A percentile compares a stretch with the other conserved stretches of the same genome.
These are phyloP conservation scores for Brassica balearica DNA, from an alignment of 441 rosid genomes.

Conservation along the genomic window DNA sequence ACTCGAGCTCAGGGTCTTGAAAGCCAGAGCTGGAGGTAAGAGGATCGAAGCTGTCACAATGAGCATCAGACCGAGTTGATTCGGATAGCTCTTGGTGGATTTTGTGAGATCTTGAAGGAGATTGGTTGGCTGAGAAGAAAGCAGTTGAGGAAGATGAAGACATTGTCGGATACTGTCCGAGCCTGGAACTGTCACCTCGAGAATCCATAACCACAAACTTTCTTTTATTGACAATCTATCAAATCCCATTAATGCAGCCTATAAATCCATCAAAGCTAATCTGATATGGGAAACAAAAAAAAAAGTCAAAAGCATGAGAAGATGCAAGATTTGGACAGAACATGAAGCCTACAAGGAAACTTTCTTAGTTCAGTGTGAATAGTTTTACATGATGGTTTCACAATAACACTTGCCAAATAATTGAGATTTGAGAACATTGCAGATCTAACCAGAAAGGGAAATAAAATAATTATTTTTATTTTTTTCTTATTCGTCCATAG, in stretches of 20 bases:
- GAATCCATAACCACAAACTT: constrained; percentile 59
- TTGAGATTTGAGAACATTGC: constrained; percentile 31
- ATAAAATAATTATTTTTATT: constrained; percentile 37
- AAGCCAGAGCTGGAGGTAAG: constrained; percentile 62
- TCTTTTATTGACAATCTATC: constrained; percentile 31
- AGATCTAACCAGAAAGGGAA: constrained; percentile 48
- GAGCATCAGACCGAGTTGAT: constrained; percentile 71
- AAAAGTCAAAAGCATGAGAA: constrained; percentile 29
- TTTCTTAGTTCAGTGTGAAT: neutral
- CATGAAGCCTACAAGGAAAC: constrained; percentile 22
- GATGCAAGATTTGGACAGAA: constrained; percentile 36
- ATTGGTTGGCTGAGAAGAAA: constrained; percentile 92
- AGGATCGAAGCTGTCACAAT: constrained; percentile 60
- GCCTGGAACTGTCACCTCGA: constrained; percentile 73
- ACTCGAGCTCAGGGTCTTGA: constrained; percentile 49
- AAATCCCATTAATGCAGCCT: constrained; percentile 47
- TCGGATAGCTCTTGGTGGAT: constrained; percentile 58
- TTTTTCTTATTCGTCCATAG: constrained; percentile 1
- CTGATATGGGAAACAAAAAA: constrained; percentile 35
- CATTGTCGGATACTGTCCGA: constrained; percentile 53
- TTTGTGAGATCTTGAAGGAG: constrained; percentile 80
- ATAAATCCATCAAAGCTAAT: constrained; percentile 43
- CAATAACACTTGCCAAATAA: constrained; percentile 5
- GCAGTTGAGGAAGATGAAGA: constrained; percentile 87
- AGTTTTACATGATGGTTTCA: constrained; percentile 22